phyloP scores from a whole-genome alignment of 192 early-diverging fungal genomes.

The Spizellomyces sp. region DNA sequence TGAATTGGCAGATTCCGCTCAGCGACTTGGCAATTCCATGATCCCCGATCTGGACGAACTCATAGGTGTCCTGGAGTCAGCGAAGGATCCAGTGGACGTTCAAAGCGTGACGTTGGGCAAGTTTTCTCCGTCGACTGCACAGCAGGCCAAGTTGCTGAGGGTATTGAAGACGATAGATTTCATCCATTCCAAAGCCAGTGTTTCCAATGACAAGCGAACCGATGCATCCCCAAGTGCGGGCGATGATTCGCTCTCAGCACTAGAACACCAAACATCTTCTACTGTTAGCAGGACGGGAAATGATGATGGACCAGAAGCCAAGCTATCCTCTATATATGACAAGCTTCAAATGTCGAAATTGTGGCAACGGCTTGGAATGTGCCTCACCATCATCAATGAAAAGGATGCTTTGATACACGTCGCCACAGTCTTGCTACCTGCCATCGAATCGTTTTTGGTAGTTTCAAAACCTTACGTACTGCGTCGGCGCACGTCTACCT shows the following conservation, averaged over 20 bases:
- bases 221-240: neutral
- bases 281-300: neutral
- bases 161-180: slow-evolving; percentile 96
- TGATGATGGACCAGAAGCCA: slow-evolving; percentile 30
- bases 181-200: slow-evolving; percentile 57
- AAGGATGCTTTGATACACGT: slow-evolving; percentile 77
- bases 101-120: slow-evolving; percentile 72
- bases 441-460: slow-evolving; percentile 98
- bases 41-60: slow-evolving; percentile 71
- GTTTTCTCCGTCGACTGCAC: slow-evolving; percentile 83
- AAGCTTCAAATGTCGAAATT: slow-evolving; percentile 49
- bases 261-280: neutral
- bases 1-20: slow-evolving; percentile 75
- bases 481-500: slow-evolving; percentile 24
- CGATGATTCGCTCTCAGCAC: neutral
- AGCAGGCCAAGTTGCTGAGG: slow-evolving; percentile 89
- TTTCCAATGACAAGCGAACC: neutral
- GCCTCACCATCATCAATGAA: slow-evolving; percentile 71
- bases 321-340: slow-evolving; percentile 44
- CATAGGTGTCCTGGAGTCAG: slow-evolving; percentile 53
- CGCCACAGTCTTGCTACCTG: slow-evolving; percentile 87
- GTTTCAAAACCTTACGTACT: slow-evolving; percentile 89
- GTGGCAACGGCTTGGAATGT: slow-evolving; percentile 78
- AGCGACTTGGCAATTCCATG: slow-evolving; percentile 69
- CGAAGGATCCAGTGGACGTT: slow-evolving; percentile 68